A percentile compares a stretch with the other conserved stretches of the same genome.
Evolutionary conservation across 352 stramenopile genomes (phyloP).

Genomic region (Albugo laibachii): DNA sequence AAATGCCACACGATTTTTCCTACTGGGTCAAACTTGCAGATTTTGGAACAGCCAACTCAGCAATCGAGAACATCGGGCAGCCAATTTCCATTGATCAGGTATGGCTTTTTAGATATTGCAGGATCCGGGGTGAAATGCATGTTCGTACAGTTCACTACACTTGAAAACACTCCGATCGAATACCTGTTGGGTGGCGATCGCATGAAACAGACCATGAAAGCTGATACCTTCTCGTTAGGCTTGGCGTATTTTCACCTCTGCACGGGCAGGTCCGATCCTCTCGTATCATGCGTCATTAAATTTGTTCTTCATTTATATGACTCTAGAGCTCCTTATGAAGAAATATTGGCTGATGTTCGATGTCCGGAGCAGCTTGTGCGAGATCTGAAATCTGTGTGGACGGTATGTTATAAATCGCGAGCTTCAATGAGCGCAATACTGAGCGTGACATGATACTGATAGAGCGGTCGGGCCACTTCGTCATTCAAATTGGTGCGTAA

Average conservation of each 20-base stretch:
- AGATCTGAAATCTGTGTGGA: conserved; percentile 80
- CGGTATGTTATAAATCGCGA: conserved; percentile 14
- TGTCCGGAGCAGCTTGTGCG: conserved; percentile 76
- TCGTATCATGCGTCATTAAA: background rate
- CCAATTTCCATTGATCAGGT: conserved; percentile 80
- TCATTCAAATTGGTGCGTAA: conserved; percentile 45
- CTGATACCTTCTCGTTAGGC: conserved; percentile 91
- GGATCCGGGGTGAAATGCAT: background rate
- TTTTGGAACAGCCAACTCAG: conserved; percentile 92
- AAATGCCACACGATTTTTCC: conserved; percentile 32
- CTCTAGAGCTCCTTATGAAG: conserved; percentile 91
- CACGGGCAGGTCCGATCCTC: conserved; percentile 59
- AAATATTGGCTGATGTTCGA: conserved; percentile 84
- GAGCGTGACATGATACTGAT: conserved; percentile 8
- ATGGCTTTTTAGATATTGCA: background rate
- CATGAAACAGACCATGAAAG: conserved; percentile 78
- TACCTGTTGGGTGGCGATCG: conserved; percentile 87
- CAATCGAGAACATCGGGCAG: conserved; percentile 66
- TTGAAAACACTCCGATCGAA: conserved; percentile 96
- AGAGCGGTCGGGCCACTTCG: conserved; percentile 27
- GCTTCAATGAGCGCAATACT: conserved; percentile 7
- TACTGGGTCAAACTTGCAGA: conserved; percentile 95
- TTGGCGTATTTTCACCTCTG: conserved; percentile 94
- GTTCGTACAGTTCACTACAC: conserved; percentile 82
- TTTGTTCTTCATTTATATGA: background rate